Percentiles rank a stretch among this genome's conserved stretches.
Evolutionary conservation across 768 basidiomycete species (phyloP).

Genomic region (Pleurotus platypus): DNA sequence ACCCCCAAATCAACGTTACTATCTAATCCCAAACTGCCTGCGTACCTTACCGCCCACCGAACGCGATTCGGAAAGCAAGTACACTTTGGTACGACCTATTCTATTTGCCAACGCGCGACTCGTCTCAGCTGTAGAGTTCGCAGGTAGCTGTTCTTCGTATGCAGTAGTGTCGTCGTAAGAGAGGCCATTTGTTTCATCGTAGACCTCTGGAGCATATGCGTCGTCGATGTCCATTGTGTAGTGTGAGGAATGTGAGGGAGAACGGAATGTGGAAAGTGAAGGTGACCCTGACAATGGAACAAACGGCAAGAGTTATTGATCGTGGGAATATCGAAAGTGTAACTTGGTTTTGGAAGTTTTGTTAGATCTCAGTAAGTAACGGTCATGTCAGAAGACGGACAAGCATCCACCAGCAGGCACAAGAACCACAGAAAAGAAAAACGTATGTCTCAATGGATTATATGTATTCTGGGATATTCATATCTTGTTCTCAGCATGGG

Average conservation of each 20-base stretch:
- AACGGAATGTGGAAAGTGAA: slow-evolving; percentile 10
- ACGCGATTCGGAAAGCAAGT: slow-evolving; percentile 69
- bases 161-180: slow-evolving; percentile 55
- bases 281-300: neutral
- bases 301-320: too few species aligned
- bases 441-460: slow-evolving; percentile 50
- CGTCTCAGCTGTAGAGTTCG: slow-evolving; percentile 23
- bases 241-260: slow-evolving; percentile 3
- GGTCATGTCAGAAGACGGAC: slow-evolving; percentile 41
- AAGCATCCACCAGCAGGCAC: slow-evolving; percentile 64
- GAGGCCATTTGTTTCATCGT: slow-evolving; percentile 20
- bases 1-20: slow-evolving; percentile 38
- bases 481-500: slow-evolving; percentile 71
- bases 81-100: slow-evolving; percentile 74
- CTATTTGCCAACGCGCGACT: slow-evolving; percentile 50
- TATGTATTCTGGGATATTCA: neutral
- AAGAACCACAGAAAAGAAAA: slow-evolving; percentile 92
- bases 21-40: slow-evolving; percentile 30
- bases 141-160: slow-evolving; percentile 55
- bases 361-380: too few species aligned
- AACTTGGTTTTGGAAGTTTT: too few species aligned
- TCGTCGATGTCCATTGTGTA: slow-evolving; percentile 47
- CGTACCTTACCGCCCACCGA: slow-evolving; percentile 71
- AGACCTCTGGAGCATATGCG: slow-evolving; percentile 24
- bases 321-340: neutral